Evolutionary conservation across 495 filamentous ascomycete genomes (phyloP).

Genomic region (Penicillium coffeae): DNA sequence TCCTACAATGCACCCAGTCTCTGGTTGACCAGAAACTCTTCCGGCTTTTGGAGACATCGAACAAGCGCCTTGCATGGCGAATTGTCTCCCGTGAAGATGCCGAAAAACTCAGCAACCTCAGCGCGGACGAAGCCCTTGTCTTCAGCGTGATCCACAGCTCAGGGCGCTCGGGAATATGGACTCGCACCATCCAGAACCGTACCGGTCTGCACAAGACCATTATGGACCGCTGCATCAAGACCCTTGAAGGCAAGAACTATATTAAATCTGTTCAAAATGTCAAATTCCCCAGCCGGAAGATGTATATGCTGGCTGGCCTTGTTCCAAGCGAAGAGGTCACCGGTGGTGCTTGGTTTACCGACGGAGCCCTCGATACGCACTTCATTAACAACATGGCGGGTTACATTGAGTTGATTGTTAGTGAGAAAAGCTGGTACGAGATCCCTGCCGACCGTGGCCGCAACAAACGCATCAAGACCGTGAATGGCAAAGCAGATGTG

Average conservation of each 20-base stretch:
- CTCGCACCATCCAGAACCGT: slow-evolving; percentile 67
- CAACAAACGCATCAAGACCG: slow-evolving; percentile 44
- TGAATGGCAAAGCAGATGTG: slow-evolving; percentile 31
- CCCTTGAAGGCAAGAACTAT: slow-evolving; percentile 76
- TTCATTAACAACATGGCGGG: slow-evolving; percentile 71
- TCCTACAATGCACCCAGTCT: slow-evolving; percentile 57
- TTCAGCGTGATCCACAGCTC: slow-evolving; percentile 83
- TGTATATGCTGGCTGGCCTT: slow-evolving; percentile 63
- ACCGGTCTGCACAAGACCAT: slow-evolving; percentile 76
- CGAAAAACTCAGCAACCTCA: slow-evolving; percentile 64
- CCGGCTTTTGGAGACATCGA: slow-evolving; percentile 51
- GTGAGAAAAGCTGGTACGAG: slow-evolving; percentile 63
- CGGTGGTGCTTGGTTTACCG: slow-evolving; percentile 90
- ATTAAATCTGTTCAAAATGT: slow-evolving; percentile 71
- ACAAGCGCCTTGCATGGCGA: slow-evolving; percentile 59
- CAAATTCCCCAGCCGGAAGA: slow-evolving; percentile 57
- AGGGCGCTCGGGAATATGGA: slow-evolving; percentile 81
- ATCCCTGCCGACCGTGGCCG: slow-evolving; percentile 26
- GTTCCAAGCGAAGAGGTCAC: slow-evolving; percentile 82
- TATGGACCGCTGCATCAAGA: slow-evolving; percentile 70
- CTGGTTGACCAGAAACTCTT: slow-evolving; percentile 66
- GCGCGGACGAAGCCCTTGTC: slow-evolving; percentile 69
- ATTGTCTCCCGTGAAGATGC: slow-evolving; percentile 65
- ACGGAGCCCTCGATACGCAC: slow-evolving; percentile 78
- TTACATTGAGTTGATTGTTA: slow-evolving; percentile 69